Base-by-base conservation (phyloP, 2,329 filamentous ascomycete genomes). In the Hyphodiscus sp. region DNA sequence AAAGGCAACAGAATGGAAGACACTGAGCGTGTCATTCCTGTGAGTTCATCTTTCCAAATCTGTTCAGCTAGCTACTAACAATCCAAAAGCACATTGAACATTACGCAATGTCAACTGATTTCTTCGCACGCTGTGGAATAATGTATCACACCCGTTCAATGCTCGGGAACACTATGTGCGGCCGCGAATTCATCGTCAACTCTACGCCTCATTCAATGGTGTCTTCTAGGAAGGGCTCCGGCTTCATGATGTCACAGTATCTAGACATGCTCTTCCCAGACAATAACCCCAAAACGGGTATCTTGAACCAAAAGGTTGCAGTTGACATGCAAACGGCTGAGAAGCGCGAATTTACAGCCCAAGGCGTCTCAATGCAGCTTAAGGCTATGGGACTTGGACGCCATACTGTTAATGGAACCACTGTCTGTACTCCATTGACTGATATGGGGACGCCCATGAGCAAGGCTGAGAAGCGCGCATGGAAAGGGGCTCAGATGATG, bases 91-190 rank as follows among this genome's bases (percentile, higher is more conserved):
- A 90, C 60, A 83, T 91, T 33, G 88, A 92, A 69, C 88, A 92
- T 68, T 92, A 90, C 63, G 85, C 83, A 2, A 86, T 90, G 64
- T 76, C 76, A 15, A 78, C 76, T n/a, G 88, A 92, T 62, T 86
- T 89, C 57, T 86, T 91, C 1, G 79, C 86, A 2, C 72, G 82
- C 6, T 88, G 85, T 76, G 88, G 87, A 1, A 81, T 89, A 15
- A 73, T 91, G 43, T 80, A 86, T 66, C 88, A 46, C 44, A 54
- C 42, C 20, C 51, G 13, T 10, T 47, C 13, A 20, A 50, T 20
- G 29, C 53, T 50, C 26, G 50, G 50, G 16, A 56, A 53, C 41
- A 51, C 53, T 2, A 52, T 58, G 30, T 56, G 55, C 26, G 58
- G 58, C 5, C 51, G 58, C 4, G 86, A 65, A 73, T 61, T 55